Percentiles rank a stretch among this genome's conserved stretches.
phyloP scores from a whole-genome alignment of 2,329 filamentous ascomycete genomes.

The Talaromyces sp. region DNA sequence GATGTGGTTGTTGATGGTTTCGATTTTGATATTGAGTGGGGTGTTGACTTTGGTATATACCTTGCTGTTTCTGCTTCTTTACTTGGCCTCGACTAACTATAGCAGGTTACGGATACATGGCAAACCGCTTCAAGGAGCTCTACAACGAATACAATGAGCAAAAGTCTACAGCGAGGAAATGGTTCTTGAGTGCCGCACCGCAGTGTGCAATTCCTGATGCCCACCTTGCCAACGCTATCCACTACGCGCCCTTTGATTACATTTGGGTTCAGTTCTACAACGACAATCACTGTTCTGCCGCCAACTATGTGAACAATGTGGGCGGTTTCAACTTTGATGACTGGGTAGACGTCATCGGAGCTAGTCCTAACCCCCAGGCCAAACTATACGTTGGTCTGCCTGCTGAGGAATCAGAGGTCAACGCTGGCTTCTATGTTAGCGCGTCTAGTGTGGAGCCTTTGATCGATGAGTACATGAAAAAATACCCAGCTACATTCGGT shows the following conservation, averaged over 20 bases:
- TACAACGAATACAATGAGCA: conserved; percentile 34
- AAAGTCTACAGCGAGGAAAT: conserved; percentile 27
- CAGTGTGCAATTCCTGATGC: conserved; percentile 50
- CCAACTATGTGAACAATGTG: neutral
- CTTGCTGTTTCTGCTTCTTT: neutral
- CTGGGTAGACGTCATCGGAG: conserved; percentile 43
- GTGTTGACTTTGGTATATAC: conserved; percentile 47
- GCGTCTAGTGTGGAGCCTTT: conserved; percentile 44
- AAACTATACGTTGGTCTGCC: conserved; percentile 56
- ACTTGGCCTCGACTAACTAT: neutral
- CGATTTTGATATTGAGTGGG: conserved; percentile 52
- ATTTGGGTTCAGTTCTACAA: conserved; percentile 59
- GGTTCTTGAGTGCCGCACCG: conserved; percentile 53
- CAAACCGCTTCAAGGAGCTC: conserved; percentile 45
- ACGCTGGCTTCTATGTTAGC: conserved; percentile 45
- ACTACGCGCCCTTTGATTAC: conserved; percentile 49
- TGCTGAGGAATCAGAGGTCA: conserved; percentile 27
- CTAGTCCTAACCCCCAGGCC: conserved; percentile 40
- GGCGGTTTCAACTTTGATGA: conserved; percentile 39
- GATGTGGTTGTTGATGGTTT: conserved; percentile 50
- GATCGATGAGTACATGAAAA: conserved; percentile 37
- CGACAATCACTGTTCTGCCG: conserved; percentile 45
- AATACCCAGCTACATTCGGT: conserved; percentile 46
- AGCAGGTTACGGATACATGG: conserved; percentile 47
- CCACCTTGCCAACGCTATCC: conserved; percentile 47